These are phyloP conservation scores for Maudiozyma barnettii DNA, from an alignment of 805 yeast genomes.

Conservation along the genomic window DNA sequence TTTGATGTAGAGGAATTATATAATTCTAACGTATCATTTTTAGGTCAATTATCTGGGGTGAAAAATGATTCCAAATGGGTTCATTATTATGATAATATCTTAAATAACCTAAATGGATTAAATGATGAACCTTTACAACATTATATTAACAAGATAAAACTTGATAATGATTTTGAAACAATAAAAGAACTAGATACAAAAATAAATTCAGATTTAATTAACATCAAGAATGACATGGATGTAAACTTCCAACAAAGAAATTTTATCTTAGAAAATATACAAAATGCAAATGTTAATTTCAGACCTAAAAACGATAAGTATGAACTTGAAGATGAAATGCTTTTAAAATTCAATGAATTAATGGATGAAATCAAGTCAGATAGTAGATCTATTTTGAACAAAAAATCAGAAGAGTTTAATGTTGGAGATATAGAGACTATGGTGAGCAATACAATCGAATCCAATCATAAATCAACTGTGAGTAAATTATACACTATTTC, in stretches of 20 bases:
- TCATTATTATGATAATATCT: slow-evolving; percentile 21
- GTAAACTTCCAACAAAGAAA: slow-evolving; percentile 9
- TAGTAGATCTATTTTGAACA: slow-evolving; percentile 14
- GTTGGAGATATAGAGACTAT: slow-evolving; percentile 6
- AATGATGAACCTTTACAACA: slow-evolving; percentile 8
- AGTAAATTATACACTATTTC: slow-evolving; percentile 21
- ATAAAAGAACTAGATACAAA: slow-evolving; percentile 8
- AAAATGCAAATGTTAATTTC: not conserved
- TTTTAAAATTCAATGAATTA: slow-evolving; percentile 19
- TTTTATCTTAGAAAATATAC: slow-evolving; percentile 5
- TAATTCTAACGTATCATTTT: slow-evolving; percentile 30
- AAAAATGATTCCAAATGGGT: slow-evolving; percentile 37
- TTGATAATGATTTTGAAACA: slow-evolving; percentile 3
- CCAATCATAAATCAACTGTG: slow-evolving; percentile 10
- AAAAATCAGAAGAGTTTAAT: slow-evolving; percentile 8
- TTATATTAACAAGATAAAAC: slow-evolving; percentile 10
- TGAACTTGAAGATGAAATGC: slow-evolving; percentile 18
- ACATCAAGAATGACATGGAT: slow-evolving; percentile 14
- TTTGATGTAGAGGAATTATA: slow-evolving; percentile 41
- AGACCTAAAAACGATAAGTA: slow-evolving; percentile 11
- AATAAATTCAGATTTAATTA: slow-evolving; percentile 11
- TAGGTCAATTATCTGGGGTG: slow-evolving; percentile 33
- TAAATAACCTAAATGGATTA: slow-evolving; percentile 8
- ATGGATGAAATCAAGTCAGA: slow-evolving; percentile 9
- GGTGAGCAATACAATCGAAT: slow-evolving; percentile 1